Evolutionary conservation across 768 basidiomycete genomes (phyloP).

Genomic region (Auricularia cornea): DNA sequence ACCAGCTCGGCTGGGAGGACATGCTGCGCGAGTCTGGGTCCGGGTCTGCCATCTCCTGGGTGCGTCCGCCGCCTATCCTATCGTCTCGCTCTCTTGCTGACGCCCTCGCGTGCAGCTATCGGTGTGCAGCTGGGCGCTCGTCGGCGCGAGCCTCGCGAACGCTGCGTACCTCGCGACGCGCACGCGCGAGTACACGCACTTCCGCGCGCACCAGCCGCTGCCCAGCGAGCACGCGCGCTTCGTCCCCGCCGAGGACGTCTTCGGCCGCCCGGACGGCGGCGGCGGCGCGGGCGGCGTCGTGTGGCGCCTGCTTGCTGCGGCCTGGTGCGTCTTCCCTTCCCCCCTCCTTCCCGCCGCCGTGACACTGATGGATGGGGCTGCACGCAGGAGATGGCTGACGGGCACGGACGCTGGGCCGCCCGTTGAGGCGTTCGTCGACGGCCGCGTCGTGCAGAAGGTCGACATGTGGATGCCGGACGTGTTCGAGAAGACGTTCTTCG

Average conservation of each 20-base stretch:
- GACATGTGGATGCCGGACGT: constrained; percentile 73
- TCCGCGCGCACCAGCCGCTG: constrained; percentile 22
- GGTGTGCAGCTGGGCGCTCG: constrained; percentile 50
- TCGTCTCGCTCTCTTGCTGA: constrained; percentile 24
- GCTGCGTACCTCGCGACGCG: constrained; percentile 20
- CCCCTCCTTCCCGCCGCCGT: too few species aligned
- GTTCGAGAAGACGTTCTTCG: constrained; percentile 60
- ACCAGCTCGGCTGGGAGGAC: constrained; percentile 72
- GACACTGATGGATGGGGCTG: background rate
- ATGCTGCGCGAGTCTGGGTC: constrained; percentile 51
- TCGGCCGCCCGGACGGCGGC: background rate
- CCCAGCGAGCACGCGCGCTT: background rate
- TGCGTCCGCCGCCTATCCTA: constrained; percentile 21
- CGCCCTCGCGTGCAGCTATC: constrained; percentile 46
- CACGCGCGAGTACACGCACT: constrained; percentile 55
- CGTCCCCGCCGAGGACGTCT: background rate
- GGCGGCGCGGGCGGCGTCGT: background rate
- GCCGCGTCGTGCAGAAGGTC: constrained; percentile 49
- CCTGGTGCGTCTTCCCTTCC: background rate
- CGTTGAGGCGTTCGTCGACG: background rate
- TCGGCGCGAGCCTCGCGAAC: constrained; percentile 42
- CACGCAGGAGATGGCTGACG: background rate
- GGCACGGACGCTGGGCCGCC: background rate
- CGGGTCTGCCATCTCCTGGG: constrained; percentile 71
- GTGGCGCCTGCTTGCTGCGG: background rate